Evolutionary conservation across 2,329 filamentous ascomycete genomes (phyloP).

Genomic region (Clarireedia hainanense): DNA sequence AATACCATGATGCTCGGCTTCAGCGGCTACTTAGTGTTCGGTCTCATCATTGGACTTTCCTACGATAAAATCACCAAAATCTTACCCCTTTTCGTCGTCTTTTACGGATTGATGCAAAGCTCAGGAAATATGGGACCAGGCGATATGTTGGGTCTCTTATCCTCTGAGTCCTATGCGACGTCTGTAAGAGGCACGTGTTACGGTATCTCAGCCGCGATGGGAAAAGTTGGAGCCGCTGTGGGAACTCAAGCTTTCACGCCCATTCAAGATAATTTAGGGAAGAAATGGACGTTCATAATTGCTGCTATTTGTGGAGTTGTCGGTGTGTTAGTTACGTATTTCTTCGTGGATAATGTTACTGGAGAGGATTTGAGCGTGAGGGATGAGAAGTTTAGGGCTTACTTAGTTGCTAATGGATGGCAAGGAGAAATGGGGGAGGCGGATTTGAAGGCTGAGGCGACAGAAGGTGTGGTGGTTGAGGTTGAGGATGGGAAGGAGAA

Average conservation of each 20-base stretch:
- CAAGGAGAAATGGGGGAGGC: constrained; percentile 38
- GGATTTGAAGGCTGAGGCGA: constrained; percentile 31
- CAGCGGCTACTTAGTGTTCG: constrained; percentile 41
- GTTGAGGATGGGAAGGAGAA: not conserved
- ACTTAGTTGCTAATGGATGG: constrained; percentile 39
- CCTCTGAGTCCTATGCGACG: constrained; percentile 43
- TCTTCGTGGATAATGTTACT: constrained; percentile 39
- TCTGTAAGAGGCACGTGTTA: constrained; percentile 44
- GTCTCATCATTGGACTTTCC: constrained; percentile 42
- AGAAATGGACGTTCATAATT: constrained; percentile 44
- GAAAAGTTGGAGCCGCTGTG: constrained; percentile 43
- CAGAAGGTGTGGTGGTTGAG: constrained; percentile 8
- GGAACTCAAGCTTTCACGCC: constrained; percentile 44
- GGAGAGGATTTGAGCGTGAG: constrained; percentile 37
- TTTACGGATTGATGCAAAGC: constrained; percentile 44
- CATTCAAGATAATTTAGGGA: constrained; percentile 37
- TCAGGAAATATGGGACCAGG: constrained; percentile 43
- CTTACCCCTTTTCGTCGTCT: constrained; percentile 42
- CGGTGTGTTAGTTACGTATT: constrained; percentile 39
- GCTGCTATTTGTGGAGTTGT: constrained; percentile 42
- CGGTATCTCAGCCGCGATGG: constrained; percentile 42
- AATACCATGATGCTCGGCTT: constrained; percentile 45
- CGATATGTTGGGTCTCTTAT: constrained; percentile 42
- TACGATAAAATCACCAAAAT: constrained; percentile 41
- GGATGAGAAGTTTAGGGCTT: constrained; percentile 38